Evolutionary conservation across 164 flowering plant species (phyloP), one percentile per base, ranked within the genome.

Genomic region (Kalanchoe fedtschenkoi): DNA sequence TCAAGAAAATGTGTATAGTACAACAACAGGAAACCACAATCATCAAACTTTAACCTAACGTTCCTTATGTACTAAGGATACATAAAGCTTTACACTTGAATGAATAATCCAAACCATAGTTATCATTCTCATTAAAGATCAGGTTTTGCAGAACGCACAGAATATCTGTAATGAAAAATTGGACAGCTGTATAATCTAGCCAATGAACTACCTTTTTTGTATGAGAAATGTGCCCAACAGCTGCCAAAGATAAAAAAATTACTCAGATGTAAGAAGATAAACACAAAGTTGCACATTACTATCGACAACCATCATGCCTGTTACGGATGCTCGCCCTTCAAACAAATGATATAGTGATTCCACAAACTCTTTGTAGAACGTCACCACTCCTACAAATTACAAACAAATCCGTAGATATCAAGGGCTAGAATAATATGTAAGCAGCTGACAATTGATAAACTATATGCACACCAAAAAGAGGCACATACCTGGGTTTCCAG

Each of bases 401-500:
- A 65, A 56, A 58, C 63, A 66, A 17, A 62, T 22, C 3, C 29
- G 10, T 15, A 5, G 64, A 56, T 15, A 32, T 56, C 15, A 21
- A 29, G 34, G 5, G 33, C 42, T 6, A 37, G 29, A 66, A 34
- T 1, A 21, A 28, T 6, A 47, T n/a, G n/a, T 32, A 32, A 34
- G 43, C 22, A n/a, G n/a, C n/a, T n/a, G n/a, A n/a, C n/a, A n/a
- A n/a, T n/a, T n/a, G n/a, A n/a, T n/a, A n/a, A n/a, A n/a, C n/a
- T n/a, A n/a, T n/a, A n/a, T n/a, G 46, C 26, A 41, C 44, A 4
- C 22, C 3, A 43, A 5, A 28, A 71, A 19, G 56, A 67, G 21
- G 1, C 9, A 29, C 42, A 53, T 58, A 88, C 96, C 98, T 68
- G 96, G 96, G 74, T 92, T 92, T 66, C 96, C 96, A 53, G 98